Conservation (phyloP, 2,329 filamentous ascomycete species). For the Monosporascus sp. region DNA sequence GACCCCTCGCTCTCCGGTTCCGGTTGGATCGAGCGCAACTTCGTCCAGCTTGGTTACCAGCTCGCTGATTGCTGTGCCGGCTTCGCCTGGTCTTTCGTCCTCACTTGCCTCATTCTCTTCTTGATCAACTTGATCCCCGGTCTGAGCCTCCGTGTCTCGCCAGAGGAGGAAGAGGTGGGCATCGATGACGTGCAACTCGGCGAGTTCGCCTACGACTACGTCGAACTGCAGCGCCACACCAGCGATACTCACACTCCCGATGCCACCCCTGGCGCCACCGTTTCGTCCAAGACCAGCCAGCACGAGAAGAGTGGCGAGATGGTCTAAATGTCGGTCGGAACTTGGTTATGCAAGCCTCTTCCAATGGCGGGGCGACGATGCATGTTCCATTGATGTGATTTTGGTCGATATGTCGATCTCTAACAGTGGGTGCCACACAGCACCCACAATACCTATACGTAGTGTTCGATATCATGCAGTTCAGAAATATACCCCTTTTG, state of each 20-base stretch:
- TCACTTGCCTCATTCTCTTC: slow-evolving; percentile 66
- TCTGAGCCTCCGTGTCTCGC: slow-evolving; percentile 60
- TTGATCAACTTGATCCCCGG: slow-evolving; percentile 67
- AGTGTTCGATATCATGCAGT: not conserved
- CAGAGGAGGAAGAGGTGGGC: slow-evolving; percentile 65
- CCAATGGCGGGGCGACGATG: not conserved
- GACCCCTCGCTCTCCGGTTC: slow-evolving; percentile 60
- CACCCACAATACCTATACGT: too few species aligned
- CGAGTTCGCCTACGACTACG: slow-evolving; percentile 81
- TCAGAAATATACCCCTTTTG: not conserved
- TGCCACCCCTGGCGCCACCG: slow-evolving; percentile 9
- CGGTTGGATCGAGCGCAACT: slow-evolving; percentile 69
- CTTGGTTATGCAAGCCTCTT: not conserved
- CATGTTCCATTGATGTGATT: not conserved
- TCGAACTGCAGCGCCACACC: slow-evolving; percentile 65
- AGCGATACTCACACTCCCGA: slow-evolving; percentile 26
- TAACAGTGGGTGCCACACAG: not conserved
- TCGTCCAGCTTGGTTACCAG: slow-evolving; percentile 65
- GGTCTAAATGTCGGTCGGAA: slow-evolving; percentile 7
- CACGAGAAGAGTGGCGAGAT: slow-evolving; percentile 19
- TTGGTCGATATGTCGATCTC: not conserved
- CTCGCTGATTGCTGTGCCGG: slow-evolving; percentile 62
- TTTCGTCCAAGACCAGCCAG: slow-evolving; percentile 21
- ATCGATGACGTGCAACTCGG: slow-evolving; percentile 72
- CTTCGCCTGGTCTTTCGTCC: slow-evolving; percentile 60